A percentile compares a stretch with the other conserved stretches of the same genome.
Conservation (phyloP, 345 rosid species). For the Salix dunnii region DNA sequence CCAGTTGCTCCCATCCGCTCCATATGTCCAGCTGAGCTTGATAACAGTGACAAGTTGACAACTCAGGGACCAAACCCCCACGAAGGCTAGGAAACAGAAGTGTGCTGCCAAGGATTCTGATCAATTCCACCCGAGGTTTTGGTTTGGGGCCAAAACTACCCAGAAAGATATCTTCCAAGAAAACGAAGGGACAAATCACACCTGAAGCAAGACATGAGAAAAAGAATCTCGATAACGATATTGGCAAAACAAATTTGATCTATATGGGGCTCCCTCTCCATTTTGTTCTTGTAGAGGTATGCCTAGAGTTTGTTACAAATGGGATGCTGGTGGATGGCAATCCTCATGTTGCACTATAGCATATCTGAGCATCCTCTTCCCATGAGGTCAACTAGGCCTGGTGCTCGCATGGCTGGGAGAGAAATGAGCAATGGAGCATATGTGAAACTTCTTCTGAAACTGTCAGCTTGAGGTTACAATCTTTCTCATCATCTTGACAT, state of each 20-base stretch:
- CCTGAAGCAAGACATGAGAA: conserved; percentile 48
- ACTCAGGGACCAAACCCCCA: conserved; percentile 15
- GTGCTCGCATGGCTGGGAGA: conserved; percentile 61
- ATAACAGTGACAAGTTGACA: too few relatives aligned
- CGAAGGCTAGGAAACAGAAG: conserved; percentile 34
- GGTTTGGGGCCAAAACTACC: conserved; percentile 40
- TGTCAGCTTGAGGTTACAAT: conserved; percentile 54
- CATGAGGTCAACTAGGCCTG: conserved; percentile 50
- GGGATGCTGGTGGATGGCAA: conserved; percentile 77
- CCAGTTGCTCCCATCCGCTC: conserved; percentile 34
- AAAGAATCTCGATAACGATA: conserved; percentile 41
- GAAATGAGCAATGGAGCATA: conserved; percentile 77
- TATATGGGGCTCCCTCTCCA: conserved; percentile 55
- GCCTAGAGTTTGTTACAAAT: conserved; percentile 52
- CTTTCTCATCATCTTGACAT: conserved; percentile 55
- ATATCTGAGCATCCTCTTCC: conserved; percentile 63
- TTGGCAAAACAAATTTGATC: conserved; percentile 39
- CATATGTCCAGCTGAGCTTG: conserved; percentile 27
- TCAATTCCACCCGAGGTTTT: conserved; percentile 29
- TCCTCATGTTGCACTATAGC: conserved; percentile 59
- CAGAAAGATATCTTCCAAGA: conserved; percentile 36
- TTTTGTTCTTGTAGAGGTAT: conserved; percentile 62
- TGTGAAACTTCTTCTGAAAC: conserved; percentile 49
- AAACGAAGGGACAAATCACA: conserved; percentile 27
- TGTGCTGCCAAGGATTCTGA: conserved; percentile 24